These are phyloP conservation scores for Verruconis gallopava DNA, from an alignment of 2,329 filamentous ascomycete species.

Conservation along the genomic window DNA sequence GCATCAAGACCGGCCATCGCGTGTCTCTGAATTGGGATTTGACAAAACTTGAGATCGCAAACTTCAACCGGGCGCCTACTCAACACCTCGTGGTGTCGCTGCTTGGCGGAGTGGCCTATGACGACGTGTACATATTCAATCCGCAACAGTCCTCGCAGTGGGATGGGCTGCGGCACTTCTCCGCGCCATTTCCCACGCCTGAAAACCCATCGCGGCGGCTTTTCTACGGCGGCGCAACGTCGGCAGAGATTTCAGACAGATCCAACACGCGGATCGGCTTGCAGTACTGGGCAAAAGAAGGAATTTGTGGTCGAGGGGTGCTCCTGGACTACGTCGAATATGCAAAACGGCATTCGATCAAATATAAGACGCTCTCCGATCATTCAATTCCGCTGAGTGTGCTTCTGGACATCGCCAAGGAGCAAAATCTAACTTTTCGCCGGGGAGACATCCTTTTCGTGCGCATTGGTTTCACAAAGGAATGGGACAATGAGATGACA, in stretches of 20 bases:
- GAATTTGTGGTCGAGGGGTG: conserved; percentile 38
- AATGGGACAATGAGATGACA: not conserved
- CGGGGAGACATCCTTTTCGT: conserved; percentile 45
- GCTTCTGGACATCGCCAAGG: conserved; percentile 32
- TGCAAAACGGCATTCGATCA: conserved; percentile 42
- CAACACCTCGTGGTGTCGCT: conserved; percentile 4
- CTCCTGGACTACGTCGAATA: conserved; percentile 44
- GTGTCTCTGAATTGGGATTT: conserved; percentile 30
- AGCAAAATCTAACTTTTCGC: conserved; percentile 31
- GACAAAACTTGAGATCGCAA: conserved; percentile 24
- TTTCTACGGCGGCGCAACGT: too few species aligned
- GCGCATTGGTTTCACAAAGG: conserved; percentile 33
- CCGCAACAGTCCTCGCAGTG: conserved; percentile 34
- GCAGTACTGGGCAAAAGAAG: conserved; percentile 22
- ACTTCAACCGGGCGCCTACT: conserved; percentile 20
- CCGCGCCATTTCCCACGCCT: not conserved
- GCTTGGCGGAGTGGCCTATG: conserved; percentile 13
- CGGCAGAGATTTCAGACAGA: not conserved
- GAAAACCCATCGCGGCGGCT: too few species aligned
- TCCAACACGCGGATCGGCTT: not conserved
- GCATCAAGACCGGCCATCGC: too few species aligned
- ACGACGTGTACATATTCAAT: conserved; percentile 34
- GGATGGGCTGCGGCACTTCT: conserved; percentile 22
- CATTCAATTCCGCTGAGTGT: conserved; percentile 30
- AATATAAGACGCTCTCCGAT: conserved; percentile 31